Evolutionary conservation across 495 filamentous ascomycete genomes (phyloP), one percentile per base, ranked within the genome.

Genomic region (Aspergillus sclerotiicarbonarius): DNA sequence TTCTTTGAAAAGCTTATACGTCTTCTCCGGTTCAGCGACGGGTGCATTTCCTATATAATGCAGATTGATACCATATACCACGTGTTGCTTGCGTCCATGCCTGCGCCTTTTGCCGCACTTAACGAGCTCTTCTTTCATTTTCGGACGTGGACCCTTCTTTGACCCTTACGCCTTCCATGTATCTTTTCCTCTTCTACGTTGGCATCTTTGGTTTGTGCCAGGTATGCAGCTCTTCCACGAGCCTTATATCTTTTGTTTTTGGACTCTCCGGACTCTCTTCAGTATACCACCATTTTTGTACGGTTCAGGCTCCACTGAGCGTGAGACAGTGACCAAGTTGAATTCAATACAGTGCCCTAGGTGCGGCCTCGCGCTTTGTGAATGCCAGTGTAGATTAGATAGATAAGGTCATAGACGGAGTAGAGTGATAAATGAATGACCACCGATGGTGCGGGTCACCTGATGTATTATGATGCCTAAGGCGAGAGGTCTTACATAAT

Each of bases 41-140:
- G 57, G 21, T 49, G 44, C 15, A 37, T 57, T 62, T 58, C 25
- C 52, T 62, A 58, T 64, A 64, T 62, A 55, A 59, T 67, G 62
- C 71, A 68, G 70, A 65, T 67, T 73, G 73, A 76, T 75, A 75
- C 73, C 71, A 73, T 63, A 69, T 69, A 52, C 61, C 62, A 63
- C 62, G 51, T 71, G 54, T 55, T 55, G 18, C 29, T 59, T 30
- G 51, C 52, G 58, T 50, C 43, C 58, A 32, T 43, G 51, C 58
- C 39, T 48, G 48, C 25, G 54, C 47, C 37, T 47, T 68, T 52
- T 62, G 62, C 53, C 59, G 56, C 59, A 62, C 45, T 47, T 67
- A 56, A 69, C 58, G 66, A 69, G 46, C 59, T 60, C 21, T 46
- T 57, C 57, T 3, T 20, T 19, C 43, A 12, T 41, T 51, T 54